Evolutionary conservation across 192 early-diverging fungal genomes (phyloP), one percentile per base, ranked within the genome.

Genomic region (Dimargaris cristalligena): DNA sequence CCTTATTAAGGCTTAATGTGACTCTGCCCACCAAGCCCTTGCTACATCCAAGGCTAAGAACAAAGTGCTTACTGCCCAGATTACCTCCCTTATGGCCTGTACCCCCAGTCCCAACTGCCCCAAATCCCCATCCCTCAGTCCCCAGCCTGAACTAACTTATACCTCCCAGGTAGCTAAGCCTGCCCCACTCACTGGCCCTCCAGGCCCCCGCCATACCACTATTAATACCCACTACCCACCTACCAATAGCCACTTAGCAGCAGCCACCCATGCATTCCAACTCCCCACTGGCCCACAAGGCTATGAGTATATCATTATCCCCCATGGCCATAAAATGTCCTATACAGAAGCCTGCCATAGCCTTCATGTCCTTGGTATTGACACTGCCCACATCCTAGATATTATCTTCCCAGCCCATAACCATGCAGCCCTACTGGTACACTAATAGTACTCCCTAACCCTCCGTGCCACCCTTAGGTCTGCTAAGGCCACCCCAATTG

Each of bases 331-430:
- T n/a, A 8, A 22, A 8, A 50, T 50, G 6, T 13, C 48, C 48
- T 9, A 50, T 13, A 8, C 10, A 8, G 48, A 50, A 9, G 48
- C n/a, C 8, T 28, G 48, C 48, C 23, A 52, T 26, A 4, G n/a
- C 26, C 60, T 61, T 3, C 44, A 33, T 33, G 23, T 4, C 30
- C 9, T 61, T 8, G 60, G 46, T 0, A 0, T 66, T 2, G 41
- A 61, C 28, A 57, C 60, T 2, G 6, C 41, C 3, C 60, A 51
- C 29, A 2, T 66, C 0, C 13, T 66, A 0, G 65, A 66, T 34
- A 61, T 66, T 35, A 32, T 2, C 4, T 65, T 60, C 50, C 64
- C 59, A 4, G 22, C 64, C 33, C 47, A 22, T 1, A 4, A 8
- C 6, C 48, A 52, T 3, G 13, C 61, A 0, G 60, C 51, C 25